Evolutionary conservation across 352 stramenopile genomes (phyloP).

Genomic region (Pythium dissimile): DNA sequence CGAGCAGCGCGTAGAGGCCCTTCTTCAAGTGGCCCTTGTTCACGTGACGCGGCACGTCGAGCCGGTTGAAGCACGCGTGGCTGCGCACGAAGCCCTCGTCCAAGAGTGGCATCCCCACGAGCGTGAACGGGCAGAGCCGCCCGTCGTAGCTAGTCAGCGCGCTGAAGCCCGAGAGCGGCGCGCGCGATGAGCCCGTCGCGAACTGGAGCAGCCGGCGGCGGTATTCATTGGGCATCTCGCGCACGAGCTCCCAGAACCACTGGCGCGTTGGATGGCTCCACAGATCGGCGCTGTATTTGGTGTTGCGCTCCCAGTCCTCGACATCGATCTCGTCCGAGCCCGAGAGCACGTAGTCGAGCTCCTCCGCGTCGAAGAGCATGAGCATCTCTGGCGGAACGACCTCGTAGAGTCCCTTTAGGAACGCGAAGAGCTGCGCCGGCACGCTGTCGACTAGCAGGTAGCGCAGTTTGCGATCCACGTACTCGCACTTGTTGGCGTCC

Average conservation of each 20-base stretch:
- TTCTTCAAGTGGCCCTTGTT: slow-evolving; percentile 68
- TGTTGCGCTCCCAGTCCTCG: slow-evolving; percentile 93
- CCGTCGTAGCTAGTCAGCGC: slow-evolving; percentile 81
- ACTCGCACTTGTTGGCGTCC: slow-evolving; percentile 93
- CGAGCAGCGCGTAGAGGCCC: slow-evolving; percentile 40
- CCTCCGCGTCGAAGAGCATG: slow-evolving; percentile 95
- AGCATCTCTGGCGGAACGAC: slow-evolving; percentile 93
- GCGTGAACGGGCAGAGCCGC: slow-evolving; percentile 66
- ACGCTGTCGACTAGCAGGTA: slow-evolving; percentile 59
- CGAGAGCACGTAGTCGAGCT: slow-evolving; percentile 96
- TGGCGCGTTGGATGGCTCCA: slow-evolving; percentile 28
- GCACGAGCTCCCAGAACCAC: slow-evolving; percentile 98
- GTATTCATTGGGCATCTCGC: slow-evolving; percentile 80
- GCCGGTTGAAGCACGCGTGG: slow-evolving; percentile 70
- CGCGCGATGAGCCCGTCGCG: slow-evolving; percentile 72
- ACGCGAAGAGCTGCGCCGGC: slow-evolving; percentile 44
- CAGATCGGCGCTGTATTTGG: slow-evolving; percentile 52
- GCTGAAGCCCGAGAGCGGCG: slow-evolving; percentile 69
- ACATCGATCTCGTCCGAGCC: slow-evolving; percentile 95
- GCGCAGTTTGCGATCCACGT: slow-evolving; percentile 79
- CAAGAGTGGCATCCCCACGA: slow-evolving; percentile 42
- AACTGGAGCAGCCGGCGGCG: slow-evolving; percentile 73
- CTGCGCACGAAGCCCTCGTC: slow-evolving; percentile 30
- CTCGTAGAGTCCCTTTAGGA: slow-evolving; percentile 94
- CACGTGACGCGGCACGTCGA: slow-evolving; percentile 95